These are phyloP conservation scores for Lepraria neglecta DNA, from an alignment of 495 filamentous ascomycete species.

Conservation along the genomic window DNA sequence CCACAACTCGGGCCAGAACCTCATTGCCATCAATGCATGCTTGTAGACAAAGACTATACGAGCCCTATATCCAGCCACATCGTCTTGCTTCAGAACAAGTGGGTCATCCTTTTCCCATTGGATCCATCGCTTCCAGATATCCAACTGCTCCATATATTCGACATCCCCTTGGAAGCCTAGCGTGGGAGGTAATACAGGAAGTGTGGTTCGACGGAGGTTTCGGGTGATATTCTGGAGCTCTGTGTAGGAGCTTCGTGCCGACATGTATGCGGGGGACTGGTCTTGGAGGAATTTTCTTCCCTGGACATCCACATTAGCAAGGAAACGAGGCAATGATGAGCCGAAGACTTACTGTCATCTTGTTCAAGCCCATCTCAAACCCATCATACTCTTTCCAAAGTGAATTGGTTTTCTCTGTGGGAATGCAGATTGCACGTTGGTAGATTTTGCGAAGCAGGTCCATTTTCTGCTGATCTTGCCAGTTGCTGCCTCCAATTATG, in stretches of 20 bases:
- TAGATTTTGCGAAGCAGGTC: constrained; percentile 84
- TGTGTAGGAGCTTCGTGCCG: constrained; percentile 76
- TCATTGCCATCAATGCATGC: constrained; percentile 85
- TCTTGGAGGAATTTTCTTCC: constrained; percentile 91
- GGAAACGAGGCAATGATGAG: not conserved
- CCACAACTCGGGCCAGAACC: constrained; percentile 94
- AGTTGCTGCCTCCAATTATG: constrained; percentile 70
- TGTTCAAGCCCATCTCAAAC: constrained; percentile 90
- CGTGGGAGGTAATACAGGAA: constrained; percentile 74
- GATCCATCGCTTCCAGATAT: constrained; percentile 90
- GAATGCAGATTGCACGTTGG: constrained; percentile 78
- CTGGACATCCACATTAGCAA: constrained; percentile 39
- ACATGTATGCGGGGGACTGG: constrained; percentile 85
- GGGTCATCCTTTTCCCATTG: constrained; percentile 90
- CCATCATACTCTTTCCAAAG: constrained; percentile 97
- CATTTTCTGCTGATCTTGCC: constrained; percentile 98
- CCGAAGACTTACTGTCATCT: constrained; percentile 58
- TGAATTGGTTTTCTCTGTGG: constrained; percentile 67
- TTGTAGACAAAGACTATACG: constrained; percentile 87
- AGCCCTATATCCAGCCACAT: constrained; percentile 60
- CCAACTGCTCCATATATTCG: constrained; percentile 79
- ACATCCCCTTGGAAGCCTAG: constrained; percentile 80
- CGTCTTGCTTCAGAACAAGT: constrained; percentile 71
- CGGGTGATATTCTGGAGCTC: constrained; percentile 78
- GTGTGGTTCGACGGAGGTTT: constrained; percentile 65